phyloP scores from a whole-genome alignment of 1,284 basidiomycete genomes.

The Pulveroboletus ridleyi region DNA sequence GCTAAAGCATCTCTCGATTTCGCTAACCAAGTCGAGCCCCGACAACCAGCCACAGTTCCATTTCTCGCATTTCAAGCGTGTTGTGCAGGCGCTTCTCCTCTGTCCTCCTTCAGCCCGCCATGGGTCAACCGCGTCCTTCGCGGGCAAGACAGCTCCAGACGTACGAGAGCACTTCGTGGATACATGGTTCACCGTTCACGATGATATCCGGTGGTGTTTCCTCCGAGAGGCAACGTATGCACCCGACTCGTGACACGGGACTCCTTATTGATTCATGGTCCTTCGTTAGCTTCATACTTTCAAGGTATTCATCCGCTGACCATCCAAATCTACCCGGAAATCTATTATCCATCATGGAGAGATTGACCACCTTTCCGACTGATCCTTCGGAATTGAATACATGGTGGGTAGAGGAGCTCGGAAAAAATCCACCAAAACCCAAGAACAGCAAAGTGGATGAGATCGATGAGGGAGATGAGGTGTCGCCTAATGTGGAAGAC shows the following conservation, averaged over 20 bases:
- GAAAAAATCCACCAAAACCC: constrained; percentile 60
- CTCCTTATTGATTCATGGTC: constrained; percentile 10
- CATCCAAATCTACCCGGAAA: constrained; percentile 61
- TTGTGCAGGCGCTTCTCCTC: constrained; percentile 64
- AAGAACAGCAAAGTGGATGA: constrained; percentile 48
- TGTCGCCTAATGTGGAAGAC: constrained; percentile 42
- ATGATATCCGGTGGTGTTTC: constrained; percentile 95
- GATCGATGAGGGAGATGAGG: constrained; percentile 51
- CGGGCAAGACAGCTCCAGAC: constrained; percentile 56
- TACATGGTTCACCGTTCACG: constrained; percentile 80
- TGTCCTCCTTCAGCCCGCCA: constrained; percentile 61
- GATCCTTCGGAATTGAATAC: constrained; percentile 77
- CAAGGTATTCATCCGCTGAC: constrained; percentile 35
- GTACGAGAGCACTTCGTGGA: constrained; percentile 71
- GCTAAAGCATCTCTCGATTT: constrained; percentile 77
- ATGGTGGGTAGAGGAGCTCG: constrained; percentile 87
- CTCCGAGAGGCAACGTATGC: constrained; percentile 83
- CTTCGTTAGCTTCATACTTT: constrained; percentile 27
- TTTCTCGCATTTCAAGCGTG: constrained; percentile 69
- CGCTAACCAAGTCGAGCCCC: constrained; percentile 51
- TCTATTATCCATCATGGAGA: constrained; percentile 79
- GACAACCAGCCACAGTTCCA: constrained; percentile 68
- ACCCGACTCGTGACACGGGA: not conserved
- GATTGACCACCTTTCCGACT: constrained; percentile 85
- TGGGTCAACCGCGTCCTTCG: constrained; percentile 27